A percentile compares a stretch with the other conserved stretches of the same genome.
Evolutionary conservation across 2,329 filamentous ascomycete genomes (phyloP).

Genomic region (Myrmaecium sp.): DNA sequence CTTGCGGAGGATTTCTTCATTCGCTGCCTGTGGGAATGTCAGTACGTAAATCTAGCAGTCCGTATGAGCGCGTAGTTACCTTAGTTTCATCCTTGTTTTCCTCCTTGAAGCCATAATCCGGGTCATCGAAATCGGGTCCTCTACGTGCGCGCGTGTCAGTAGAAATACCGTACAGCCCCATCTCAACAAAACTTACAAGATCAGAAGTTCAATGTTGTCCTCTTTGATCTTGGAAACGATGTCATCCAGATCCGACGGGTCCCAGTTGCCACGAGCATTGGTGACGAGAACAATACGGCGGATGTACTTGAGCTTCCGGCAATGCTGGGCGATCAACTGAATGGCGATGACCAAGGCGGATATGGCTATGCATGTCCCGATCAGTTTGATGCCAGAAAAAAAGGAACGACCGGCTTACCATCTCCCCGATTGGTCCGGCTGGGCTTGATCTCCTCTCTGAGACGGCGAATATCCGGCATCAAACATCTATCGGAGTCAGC

Average conservation of each 20-base stretch:
- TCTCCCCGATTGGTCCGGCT: conserved; percentile 59
- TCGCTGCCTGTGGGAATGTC: conserved; percentile 38
- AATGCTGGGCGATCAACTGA: conserved; percentile 66
- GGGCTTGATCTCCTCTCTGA: conserved; percentile 48
- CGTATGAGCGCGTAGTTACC: conserved; percentile 29
- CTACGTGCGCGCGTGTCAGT: conserved; percentile 30
- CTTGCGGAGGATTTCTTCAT: conserved; percentile 50
- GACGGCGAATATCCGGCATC: conserved; percentile 50
- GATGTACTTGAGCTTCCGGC: conserved; percentile 41
- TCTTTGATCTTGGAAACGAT: conserved; percentile 61
- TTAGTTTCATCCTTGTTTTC: conserved; percentile 64
- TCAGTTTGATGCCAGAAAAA: neutral
- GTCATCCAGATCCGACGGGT: conserved; percentile 50
- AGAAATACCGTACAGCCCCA: neutral
- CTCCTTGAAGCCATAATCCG: conserved; percentile 80
- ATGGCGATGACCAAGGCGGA: conserved; percentile 77
- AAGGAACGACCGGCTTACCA: conserved; percentile 25
- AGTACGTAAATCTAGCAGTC: neutral
- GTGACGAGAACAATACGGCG: conserved; percentile 61
- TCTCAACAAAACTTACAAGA: conserved; percentile 44
- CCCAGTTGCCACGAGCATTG: conserved; percentile 58
- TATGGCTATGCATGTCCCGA: conserved; percentile 32
- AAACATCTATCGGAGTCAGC: conserved; percentile 27
- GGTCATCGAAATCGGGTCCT: conserved; percentile 85
- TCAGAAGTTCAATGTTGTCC: conserved; percentile 56